phyloP scores from a whole-genome alignment of 345 rosid species.

The Aquilaria sinensis region DNA sequence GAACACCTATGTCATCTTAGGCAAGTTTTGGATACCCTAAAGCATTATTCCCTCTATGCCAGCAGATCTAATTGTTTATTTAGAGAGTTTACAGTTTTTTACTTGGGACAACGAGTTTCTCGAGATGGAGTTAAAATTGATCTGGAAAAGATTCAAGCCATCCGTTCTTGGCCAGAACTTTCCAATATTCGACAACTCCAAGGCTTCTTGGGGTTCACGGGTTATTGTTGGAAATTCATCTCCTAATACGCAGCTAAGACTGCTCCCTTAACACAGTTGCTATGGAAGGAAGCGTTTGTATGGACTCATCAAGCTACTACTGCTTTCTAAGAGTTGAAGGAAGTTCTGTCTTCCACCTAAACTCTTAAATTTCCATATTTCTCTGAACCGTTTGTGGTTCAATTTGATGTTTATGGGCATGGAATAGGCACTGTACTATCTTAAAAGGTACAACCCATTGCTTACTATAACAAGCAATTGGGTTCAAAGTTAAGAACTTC shows the following conservation, averaged over 20 bases:
- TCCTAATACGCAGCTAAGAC: background rate
- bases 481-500: no score
- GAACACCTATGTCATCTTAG: background rate
- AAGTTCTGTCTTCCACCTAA: background rate
- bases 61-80: background rate
- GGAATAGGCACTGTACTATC: background rate
- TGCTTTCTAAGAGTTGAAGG: background rate
- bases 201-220: background rate
- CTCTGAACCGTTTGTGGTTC: background rate
- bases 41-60: background rate
- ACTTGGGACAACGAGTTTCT: background rate
- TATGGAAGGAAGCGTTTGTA: background rate
- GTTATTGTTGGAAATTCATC: background rate
- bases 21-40: background rate
- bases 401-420: background rate
- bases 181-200: background rate
- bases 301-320: background rate
- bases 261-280: background rate
- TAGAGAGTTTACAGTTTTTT: background rate
- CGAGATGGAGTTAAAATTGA: background rate
- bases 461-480: background rate
- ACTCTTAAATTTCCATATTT: background rate
- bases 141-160: background rate
- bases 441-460: background rate
- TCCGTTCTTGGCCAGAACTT: background rate